Base-by-base conservation (phyloP, 768 basidiomycete genomes). In the Dioszegia hungarica region DNA sequence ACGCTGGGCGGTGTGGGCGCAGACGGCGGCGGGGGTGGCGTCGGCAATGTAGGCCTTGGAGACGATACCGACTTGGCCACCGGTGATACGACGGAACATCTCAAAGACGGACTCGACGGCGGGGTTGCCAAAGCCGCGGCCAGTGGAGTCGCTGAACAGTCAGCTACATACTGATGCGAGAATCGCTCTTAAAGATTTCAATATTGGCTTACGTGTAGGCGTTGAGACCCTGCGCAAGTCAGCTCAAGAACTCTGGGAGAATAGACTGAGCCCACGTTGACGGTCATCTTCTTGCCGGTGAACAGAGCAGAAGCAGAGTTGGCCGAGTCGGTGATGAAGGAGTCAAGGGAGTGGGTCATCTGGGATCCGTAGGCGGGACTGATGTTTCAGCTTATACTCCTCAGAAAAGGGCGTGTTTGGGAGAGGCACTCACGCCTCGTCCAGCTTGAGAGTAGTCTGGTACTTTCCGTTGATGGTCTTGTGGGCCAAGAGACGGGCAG, bases 401-500 rank as follows among this genome's bases (percentile, higher is more conserved):
- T n/a, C n/a, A n/a, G n/a, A n/a, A n/a, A n/a, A n/a, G n/a, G n/a
- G n/a, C n/a, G n/a, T n/a, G n/a, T n/a, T n/a, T n/a, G n/a, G n/a
- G n/a, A n/a, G n/a, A n/a, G n/a, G n/a, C n/a, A 47, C 52, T 44
- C 38, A 59, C 44, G 66, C 54, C 43, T 67, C 59, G 56, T 75
- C 74, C 38, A 75, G 19, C 56, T 56, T 56, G 24, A 75, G 46
- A 39, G 31, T 55, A 25, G 54, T 56, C 50, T 76, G 66, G 67
- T 77, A 78, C 44, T 73, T 68, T 25, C 77, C 77, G 59, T 75
- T 77, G 67, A 78, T 67, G 10, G 64, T 67, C 67, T 78, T 79
- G 73, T 79, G 78, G 1, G 69, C 77, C 14, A 79, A 57, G 36
- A 79, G 57, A 11, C 78, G 66, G 9, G 78, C 78, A 28, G 78